phyloP scores from a whole-genome alignment of 805 yeast genomes.

The Brettanomyces bruxellensis region DNA sequence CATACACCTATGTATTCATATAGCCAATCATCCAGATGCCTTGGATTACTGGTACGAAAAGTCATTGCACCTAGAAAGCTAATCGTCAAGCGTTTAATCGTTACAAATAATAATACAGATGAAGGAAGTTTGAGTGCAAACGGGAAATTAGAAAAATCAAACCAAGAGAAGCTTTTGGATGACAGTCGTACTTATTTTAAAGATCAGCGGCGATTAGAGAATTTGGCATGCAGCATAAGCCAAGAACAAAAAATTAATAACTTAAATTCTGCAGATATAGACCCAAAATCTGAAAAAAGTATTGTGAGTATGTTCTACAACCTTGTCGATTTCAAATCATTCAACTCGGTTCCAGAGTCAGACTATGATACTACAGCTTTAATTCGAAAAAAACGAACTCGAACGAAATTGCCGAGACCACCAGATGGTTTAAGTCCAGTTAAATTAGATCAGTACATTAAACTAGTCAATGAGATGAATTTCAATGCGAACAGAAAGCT shows the following conservation, averaged over 20 bases:
- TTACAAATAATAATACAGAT: no score
- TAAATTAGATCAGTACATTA: constrained; percentile 6
- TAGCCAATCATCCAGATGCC: no score
- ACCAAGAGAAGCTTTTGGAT: no score
- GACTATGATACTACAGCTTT: neutral
- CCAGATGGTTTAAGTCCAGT: constrained; percentile 4
- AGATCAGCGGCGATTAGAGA: no score
- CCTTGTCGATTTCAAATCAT: constrained; percentile 1
- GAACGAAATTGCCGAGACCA: constrained; percentile 1
- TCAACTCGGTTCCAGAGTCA: constrained; percentile 2
- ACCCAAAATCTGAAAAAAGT: constrained; percentile 8
- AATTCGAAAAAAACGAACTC: neutral
- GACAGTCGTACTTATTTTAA: no score
- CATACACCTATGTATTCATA: no score
- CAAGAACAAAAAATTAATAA: neutral
- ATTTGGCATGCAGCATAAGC: no score
- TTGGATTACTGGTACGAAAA: no score
- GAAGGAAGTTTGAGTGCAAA: no score
- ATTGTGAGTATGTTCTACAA: constrained; percentile 7
- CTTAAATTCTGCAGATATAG: constrained; percentile 5
- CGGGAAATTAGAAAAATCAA: no score
- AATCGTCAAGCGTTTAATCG: no score
- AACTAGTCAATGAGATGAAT: neutral
- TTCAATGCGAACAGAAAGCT: constrained; percentile 1
- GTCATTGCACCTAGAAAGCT: no score